Evolutionary conservation across 2,329 filamentous ascomycete genomes (phyloP).

Genomic region (Pyrenophora tritici-repentis): DNA sequence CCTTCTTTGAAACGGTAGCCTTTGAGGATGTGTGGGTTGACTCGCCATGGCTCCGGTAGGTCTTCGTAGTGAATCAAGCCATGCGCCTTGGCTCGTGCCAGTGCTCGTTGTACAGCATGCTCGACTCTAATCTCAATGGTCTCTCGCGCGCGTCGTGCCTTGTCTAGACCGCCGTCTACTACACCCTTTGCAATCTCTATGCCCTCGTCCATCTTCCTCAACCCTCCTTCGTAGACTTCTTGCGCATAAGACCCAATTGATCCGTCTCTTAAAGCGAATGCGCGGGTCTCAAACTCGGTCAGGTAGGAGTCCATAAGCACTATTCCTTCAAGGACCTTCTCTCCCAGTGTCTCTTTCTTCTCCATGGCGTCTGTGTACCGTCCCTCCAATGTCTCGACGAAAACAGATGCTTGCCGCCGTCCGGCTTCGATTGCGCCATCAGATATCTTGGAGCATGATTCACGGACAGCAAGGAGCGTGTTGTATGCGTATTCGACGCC

Average conservation of each 20-base stretch:
- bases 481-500: conserved; percentile 83
- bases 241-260: conserved; percentile 75
- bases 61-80: conserved; percentile 89
- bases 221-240: conserved; percentile 76
- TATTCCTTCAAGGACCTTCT: conserved; percentile 88
- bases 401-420: conserved; percentile 78
- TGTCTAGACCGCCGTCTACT: conserved; percentile 79
- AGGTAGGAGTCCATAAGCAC: conserved; percentile 85
- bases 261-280: conserved; percentile 77
- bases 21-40: conserved; percentile 89
- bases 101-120: conserved; percentile 80
- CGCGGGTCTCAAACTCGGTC: conserved; percentile 80
- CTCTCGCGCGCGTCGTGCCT: conserved; percentile 80
- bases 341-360: conserved; percentile 83
- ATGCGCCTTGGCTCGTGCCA: conserved; percentile 74
- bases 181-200: conserved; percentile 75
- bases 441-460: conserved; percentile 86
- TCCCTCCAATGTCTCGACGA: conserved; percentile 89
- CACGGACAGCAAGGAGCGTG: conserved; percentile 83
- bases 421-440: conserved; percentile 89
- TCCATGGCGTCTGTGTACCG: conserved; percentile 85
- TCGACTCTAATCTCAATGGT: conserved; percentile 66
- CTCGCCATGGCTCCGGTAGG: conserved; percentile 86
- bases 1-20: conserved; percentile 95
- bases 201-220: conserved; percentile 79